Percentiles rank a stretch among this genome's conserved stretches.
Conservation (phyloP, 139 green algal genomes). For the Chlorella sp. region DNA sequence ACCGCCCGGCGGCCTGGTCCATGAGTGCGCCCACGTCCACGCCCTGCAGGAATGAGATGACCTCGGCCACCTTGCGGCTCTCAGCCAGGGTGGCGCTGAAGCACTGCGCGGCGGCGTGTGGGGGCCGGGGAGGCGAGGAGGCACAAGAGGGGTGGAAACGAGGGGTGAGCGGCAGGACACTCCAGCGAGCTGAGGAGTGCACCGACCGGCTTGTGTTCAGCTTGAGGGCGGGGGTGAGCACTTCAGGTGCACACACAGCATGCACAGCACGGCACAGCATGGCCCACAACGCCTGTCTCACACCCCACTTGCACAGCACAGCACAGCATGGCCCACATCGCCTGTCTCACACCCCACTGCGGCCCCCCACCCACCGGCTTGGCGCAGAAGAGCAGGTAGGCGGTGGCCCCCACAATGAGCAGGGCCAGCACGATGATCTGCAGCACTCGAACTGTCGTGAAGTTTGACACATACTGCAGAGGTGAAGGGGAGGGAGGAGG, state of each 20-base stretch:
- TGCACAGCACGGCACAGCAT: too few relatives aligned
- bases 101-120: background rate
- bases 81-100: background rate
- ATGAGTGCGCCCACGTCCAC: background rate
- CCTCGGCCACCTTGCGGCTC: conserved; percentile 12
- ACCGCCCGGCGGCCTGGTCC: background rate
- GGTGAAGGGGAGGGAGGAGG: background rate
- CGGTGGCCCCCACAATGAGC: background rate
- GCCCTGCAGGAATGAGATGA: background rate
- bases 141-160: background rate
- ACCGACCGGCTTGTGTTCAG: background rate
- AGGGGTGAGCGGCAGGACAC: background rate
- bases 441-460: background rate
- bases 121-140: background rate
- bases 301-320: too few relatives aligned
- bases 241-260: too few relatives aligned
- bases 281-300: too few relatives aligned
- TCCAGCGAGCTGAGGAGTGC: background rate
- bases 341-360: too few relatives aligned
- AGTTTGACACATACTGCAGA: background rate
- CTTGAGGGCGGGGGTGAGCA: too few relatives aligned
- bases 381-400: background rate
- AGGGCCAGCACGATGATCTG: background rate
- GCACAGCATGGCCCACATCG: too few relatives aligned
- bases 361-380: background rate